Conservation (phyloP, 73 alveolate species). For the Paramecium primaurelia region DNA sequence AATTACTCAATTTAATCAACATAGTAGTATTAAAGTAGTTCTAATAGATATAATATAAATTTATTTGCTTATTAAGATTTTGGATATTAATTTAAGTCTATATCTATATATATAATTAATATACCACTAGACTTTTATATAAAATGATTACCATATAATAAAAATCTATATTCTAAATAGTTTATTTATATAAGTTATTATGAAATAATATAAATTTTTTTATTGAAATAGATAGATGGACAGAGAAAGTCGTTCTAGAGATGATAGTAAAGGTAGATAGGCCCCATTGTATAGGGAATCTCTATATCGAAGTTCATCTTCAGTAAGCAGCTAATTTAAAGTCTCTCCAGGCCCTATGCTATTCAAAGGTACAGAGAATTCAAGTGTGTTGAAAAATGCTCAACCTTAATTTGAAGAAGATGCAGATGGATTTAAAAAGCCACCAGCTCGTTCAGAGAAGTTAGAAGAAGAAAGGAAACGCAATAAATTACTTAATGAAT, state of each 20-base stretch:
- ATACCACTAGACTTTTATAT: background rate
- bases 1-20: background rate
- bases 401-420: conserved; percentile 23
- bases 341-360: conserved; percentile 6
- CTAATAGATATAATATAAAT: too few relatives aligned
- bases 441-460: background rate
- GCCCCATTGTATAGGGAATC: conserved; percentile 43
- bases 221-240: background rate
- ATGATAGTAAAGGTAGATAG: conserved; percentile 11
- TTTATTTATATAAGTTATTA: background rate
- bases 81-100: background rate
- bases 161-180: background rate
- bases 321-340: conserved; percentile 10
- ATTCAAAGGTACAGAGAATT: conserved; percentile 12
- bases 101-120: background rate
- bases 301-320: conserved; percentile 4
- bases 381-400: conserved; percentile 7
- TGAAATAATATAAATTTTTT: background rate
- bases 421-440: conserved; percentile 29
- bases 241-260: conserved; percentile 2
- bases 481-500: conserved; percentile 52
- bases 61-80: too few relatives aligned
- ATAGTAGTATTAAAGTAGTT: background rate
- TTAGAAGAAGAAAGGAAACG: conserved; percentile 37
- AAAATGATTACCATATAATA: background rate